A percentile compares a stretch with the other conserved stretches of the same genome.
Evolutionary conservation across 257 asterid genomes (phyloP).

Genomic region (Solanum peruvianum): DNA sequence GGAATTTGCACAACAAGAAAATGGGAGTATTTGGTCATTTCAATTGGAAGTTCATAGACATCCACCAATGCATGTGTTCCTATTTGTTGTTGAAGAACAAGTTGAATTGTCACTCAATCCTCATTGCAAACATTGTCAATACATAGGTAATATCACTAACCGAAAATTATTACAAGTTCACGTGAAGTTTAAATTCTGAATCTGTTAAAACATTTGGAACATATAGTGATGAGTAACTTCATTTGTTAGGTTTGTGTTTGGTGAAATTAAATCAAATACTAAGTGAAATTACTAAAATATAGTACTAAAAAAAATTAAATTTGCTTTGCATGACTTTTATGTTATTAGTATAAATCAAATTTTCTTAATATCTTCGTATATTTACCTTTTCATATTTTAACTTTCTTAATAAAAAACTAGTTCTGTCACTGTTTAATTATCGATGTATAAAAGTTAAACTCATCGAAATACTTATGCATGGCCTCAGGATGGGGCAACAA

Average conservation of each 20-base stretch:
- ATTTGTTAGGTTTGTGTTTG: background rate
- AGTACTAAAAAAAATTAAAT: background rate
- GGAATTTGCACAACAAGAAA: conserved; percentile 59
- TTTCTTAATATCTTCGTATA: background rate
- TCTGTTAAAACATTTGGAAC: background rate
- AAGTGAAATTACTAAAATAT: background rate
- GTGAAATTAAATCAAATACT: background rate
- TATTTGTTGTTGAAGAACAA: conserved; percentile 80
- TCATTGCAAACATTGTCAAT: conserved; percentile 76
- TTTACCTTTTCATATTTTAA: background rate
- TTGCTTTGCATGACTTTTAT: background rate
- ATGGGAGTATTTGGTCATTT: conserved; percentile 63
- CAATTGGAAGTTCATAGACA: conserved; percentile 79
- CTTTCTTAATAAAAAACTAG: background rate
- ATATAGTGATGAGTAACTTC: background rate
- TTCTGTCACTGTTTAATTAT: too few species aligned
- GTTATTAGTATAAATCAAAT: background rate
- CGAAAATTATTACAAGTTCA: background rate
- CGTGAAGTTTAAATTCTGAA: background rate
- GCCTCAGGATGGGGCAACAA: conserved; percentile 86
- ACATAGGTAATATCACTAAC: conserved; percentile 42
- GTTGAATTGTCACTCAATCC: conserved; percentile 44
- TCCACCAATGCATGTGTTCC: conserved; percentile 41
- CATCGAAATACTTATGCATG: background rate
- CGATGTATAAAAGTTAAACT: background rate